phyloP scores from a whole-genome alignment of 192 early-diverging fungal genomes.

The Podila epigama region DNA sequence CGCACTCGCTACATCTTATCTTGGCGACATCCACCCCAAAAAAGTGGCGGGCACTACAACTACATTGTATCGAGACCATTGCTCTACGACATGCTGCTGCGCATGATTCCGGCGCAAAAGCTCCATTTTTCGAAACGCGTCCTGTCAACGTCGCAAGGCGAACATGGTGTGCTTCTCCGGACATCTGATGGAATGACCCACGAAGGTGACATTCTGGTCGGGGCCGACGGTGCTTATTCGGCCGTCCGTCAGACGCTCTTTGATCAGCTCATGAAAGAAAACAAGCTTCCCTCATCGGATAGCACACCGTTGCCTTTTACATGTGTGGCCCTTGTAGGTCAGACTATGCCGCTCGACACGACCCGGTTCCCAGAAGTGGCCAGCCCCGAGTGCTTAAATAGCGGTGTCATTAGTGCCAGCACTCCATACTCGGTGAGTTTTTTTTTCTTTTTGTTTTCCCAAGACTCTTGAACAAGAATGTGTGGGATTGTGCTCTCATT shows the following conservation, averaged over 20 bases:
- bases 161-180: background rate
- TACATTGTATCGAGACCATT: background rate
- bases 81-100: background rate
- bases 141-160: background rate
- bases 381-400: background rate
- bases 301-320: background rate
- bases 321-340: slow-evolving; percentile 2
- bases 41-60: background rate
- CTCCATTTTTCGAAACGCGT: background rate
- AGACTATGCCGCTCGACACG: background rate
- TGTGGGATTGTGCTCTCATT: no score
- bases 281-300: background rate
- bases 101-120: background rate
- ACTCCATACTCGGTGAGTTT: slow-evolving; percentile 2
- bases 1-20: no score
- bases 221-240: slow-evolving; percentile 8
- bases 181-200: background rate
- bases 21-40: no score
- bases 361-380: background rate
- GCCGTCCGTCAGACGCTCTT: slow-evolving; percentile 2
- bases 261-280: background rate
- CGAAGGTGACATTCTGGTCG: slow-evolving; percentile 16
- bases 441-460: no score
- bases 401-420: background rate
- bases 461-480: background rate